Conservation (phyloP, 169 alveolate species). For the Perkinsus olseni region DNA sequence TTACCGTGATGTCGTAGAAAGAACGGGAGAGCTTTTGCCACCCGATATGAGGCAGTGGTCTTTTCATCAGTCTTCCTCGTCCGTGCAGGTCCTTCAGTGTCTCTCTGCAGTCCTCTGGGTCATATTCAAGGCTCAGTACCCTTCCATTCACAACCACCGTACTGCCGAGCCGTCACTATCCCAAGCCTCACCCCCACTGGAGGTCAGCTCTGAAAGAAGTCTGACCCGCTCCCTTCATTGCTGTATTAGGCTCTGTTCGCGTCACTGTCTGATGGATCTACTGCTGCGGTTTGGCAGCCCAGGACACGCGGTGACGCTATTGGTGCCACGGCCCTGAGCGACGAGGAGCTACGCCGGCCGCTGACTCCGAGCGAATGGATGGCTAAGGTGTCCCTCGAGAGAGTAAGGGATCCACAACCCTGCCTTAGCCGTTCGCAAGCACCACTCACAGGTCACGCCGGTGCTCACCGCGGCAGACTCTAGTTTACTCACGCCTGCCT, state of each 20-base stretch:
- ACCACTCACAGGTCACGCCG: neutral
- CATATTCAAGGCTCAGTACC: neutral
- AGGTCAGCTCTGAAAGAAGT: neutral
- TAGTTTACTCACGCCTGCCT: neutral
- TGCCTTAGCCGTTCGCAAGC: too few relatives aligned
- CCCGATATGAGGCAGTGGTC: too few relatives aligned
- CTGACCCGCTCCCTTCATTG: too few relatives aligned
- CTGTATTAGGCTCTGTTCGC: neutral
- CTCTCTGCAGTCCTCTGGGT: neutral
- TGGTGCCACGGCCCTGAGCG: neutral
- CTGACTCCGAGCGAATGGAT: neutral
- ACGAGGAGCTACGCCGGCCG: neutral
- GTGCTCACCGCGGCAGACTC: neutral
- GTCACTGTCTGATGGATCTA: neutral
- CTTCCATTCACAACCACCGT: neutral
- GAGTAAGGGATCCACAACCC: neutral
- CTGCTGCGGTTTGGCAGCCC: neutral
- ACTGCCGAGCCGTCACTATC: neutral
- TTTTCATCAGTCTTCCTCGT: neutral
- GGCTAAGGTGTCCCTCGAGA: neutral
- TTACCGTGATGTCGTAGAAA: too few relatives aligned
- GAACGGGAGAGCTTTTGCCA: too few relatives aligned
- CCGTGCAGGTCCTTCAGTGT: neutral
- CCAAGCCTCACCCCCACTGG: neutral
- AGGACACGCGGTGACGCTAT: neutral